Percentiles rank a stretch among this genome's conserved stretches.
Conservation (phyloP, 148 eudicot genomes). For the Rhododendron griersonianum region DNA sequence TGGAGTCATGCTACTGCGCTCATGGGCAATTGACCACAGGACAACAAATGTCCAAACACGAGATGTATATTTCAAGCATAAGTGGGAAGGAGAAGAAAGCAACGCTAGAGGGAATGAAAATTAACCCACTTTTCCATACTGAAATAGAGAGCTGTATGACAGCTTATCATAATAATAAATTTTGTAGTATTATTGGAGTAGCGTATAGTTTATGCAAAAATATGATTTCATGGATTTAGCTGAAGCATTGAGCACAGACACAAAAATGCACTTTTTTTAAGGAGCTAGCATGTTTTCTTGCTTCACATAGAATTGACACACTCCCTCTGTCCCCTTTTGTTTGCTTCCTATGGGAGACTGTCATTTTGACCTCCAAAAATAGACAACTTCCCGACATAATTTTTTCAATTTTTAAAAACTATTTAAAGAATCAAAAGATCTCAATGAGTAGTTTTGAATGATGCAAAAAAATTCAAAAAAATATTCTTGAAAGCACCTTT, state of each 20-base stretch:
- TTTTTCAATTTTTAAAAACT: not conserved
- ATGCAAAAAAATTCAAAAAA: not conserved
- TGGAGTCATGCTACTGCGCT: not conserved
- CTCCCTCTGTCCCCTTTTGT: not conserved
- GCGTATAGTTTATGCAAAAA: not conserved
- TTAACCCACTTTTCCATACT: not conserved
- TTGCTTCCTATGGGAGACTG: not conserved
- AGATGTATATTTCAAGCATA: not conserved
- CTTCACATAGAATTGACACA: not conserved
- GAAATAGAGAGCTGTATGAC: not conserved
- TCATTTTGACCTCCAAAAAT: not conserved
- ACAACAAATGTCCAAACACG: not conserved
- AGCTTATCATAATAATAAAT: not conserved
- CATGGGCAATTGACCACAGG: not conserved
- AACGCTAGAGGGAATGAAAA: not conserved
- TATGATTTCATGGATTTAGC: not conserved
- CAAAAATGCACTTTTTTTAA: not conserved
- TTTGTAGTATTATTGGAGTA: not conserved
- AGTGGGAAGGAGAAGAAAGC: not conserved
- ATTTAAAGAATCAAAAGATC: not conserved
- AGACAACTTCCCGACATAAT: too few relatives aligned
- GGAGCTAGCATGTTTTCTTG: slow-evolving; percentile 3
- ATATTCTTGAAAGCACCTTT: not conserved
- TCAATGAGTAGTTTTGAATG: too few relatives aligned
- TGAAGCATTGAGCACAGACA: not conserved